Percentiles rank a stretch among this genome's conserved stretches.
These are phyloP conservation scores for Pseudocercospora macadamiae DNA, from an alignment of 2,329 filamentous ascomycete genomes.

Conservation along the genomic window DNA sequence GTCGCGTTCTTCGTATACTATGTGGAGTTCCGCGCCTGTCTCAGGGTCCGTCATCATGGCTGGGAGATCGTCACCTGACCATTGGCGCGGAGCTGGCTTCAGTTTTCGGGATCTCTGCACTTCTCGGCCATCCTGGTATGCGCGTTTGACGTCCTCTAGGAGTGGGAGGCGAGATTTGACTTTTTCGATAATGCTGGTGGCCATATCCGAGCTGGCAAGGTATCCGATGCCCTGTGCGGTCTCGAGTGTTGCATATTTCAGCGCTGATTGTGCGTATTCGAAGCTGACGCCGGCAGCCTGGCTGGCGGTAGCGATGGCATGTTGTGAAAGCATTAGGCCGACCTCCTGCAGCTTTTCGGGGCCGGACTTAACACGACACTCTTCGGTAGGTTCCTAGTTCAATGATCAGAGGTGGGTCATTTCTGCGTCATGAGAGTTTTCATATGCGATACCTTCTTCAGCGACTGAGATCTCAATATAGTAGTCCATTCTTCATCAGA, in stretches of 20 bases:
- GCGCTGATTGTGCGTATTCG: slow-evolving; percentile 11
- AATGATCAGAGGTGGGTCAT: not conserved
- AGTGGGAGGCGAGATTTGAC: slow-evolving; percentile 20
- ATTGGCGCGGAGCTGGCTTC: not conserved
- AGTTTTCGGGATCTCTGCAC: not conserved
- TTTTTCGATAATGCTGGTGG: slow-evolving; percentile 9
- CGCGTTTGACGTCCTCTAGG: slow-evolving; percentile 21
- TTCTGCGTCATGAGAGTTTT: not conserved
- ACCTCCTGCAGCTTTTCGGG: not conserved
- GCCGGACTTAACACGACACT: slow-evolving; percentile 2
- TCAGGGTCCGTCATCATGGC: not conserved
- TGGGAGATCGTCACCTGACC: not conserved
- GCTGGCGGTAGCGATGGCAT: slow-evolving; percentile 6
- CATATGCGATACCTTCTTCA: not conserved
- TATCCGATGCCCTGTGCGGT: slow-evolving; percentile 21
- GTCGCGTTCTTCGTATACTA: not conserved
- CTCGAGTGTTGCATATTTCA: slow-evolving; percentile 11
- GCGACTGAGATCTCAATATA: not conserved
- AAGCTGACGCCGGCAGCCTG: slow-evolving; percentile 20
- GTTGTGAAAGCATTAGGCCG: slow-evolving; percentile 3
- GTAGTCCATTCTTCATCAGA: slow-evolving; percentile 13
- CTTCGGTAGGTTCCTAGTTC: slow-evolving; percentile 9
- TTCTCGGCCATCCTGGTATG: slow-evolving; percentile 9
- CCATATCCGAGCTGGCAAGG: slow-evolving; percentile 14
- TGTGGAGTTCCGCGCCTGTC: slow-evolving; percentile 10